Conservation (phyloP, 2,329 filamentous ascomycete species). For the Ophiostoma tasmaniense region DNA sequence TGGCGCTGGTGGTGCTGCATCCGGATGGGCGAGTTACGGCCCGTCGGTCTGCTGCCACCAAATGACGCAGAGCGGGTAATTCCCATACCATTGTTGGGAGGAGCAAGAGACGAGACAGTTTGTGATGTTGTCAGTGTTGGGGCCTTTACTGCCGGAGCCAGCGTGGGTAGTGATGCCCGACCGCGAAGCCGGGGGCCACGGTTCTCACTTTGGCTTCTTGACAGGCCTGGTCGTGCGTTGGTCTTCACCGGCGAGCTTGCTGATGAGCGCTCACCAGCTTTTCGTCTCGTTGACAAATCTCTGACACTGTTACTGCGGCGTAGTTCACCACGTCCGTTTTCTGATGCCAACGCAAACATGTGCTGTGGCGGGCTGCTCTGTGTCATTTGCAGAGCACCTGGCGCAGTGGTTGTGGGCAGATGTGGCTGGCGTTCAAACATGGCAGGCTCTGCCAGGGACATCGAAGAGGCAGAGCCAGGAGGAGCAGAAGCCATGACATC, state of each 20-base stretch:
- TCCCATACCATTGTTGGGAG: conserved; percentile 22
- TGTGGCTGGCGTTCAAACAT: conserved; percentile 22
- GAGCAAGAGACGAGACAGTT: neutral
- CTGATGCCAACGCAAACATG: conserved; percentile 26
- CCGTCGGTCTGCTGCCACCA: conserved; percentile 33
- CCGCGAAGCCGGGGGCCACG: conserved; percentile 37
- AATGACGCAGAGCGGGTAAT: conserved; percentile 31
- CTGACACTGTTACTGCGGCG: conserved; percentile 40
- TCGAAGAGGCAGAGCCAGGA: neutral
- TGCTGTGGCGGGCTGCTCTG: conserved; percentile 22
- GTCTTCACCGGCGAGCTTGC: conserved; percentile 46
- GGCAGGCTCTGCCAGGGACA: conserved; percentile 9
- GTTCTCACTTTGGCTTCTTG: conserved; percentile 47
- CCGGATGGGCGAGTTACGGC: conserved; percentile 47
- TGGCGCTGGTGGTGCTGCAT: conserved; percentile 30
- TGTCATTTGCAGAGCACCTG: conserved; percentile 21
- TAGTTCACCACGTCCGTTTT: conserved; percentile 29
- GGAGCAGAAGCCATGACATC: conserved; percentile 27
- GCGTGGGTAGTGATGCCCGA: conserved; percentile 36
- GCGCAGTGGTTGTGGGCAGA: conserved; percentile 23
- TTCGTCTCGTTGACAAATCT: conserved; percentile 34
- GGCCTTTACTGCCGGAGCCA: conserved; percentile 39
- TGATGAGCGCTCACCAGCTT: conserved; percentile 33
- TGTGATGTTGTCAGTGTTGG: conserved; percentile 9
- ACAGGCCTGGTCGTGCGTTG: conserved; percentile 39